Evolutionary conservation across 2,329 filamentous ascomycete genomes (phyloP).

Genomic region (Lecanosticta acicola): DNA sequence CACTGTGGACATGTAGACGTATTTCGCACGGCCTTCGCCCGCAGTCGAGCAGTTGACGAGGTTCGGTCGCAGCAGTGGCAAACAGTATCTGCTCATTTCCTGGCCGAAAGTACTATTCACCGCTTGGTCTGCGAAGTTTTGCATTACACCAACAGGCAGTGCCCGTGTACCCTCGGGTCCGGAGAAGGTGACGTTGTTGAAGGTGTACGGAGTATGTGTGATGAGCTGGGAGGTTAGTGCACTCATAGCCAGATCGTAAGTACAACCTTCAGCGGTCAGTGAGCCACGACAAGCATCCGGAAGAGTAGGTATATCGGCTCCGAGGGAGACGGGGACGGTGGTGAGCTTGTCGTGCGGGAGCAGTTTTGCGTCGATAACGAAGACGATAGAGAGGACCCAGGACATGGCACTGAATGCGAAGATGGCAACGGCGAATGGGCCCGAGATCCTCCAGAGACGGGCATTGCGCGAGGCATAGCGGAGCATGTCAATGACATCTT

Average conservation of each 20-base stretch:
- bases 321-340: background rate
- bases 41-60: slow-evolving; percentile 1
- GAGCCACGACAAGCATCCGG: slow-evolving; percentile 2
- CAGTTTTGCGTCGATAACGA: slow-evolving; percentile 5
- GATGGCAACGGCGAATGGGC: slow-evolving; percentile 2
- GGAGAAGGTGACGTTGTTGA: slow-evolving; percentile 6
- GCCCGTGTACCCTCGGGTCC: slow-evolving; percentile 1
- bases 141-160: slow-evolving; percentile 2
- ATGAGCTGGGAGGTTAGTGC: slow-evolving; percentile 5
- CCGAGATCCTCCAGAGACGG: slow-evolving; percentile 2
- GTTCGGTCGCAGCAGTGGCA: slow-evolving; percentile 3
- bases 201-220: slow-evolving; percentile 5
- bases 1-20: slow-evolving; percentile 4
- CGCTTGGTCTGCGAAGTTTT: background rate
- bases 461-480: background rate
- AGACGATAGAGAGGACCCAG: slow-evolving; percentile 6
- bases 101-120: background rate
- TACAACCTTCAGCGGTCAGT: slow-evolving; percentile 4
- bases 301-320: background rate
- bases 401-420: slow-evolving; percentile 5
- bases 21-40: background rate
- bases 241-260: slow-evolving; percentile 5
- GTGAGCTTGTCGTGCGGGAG: background rate
- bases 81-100: slow-evolving; percentile 1
- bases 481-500: slow-evolving; percentile 7